A percentile compares a stretch with the other conserved stretches of the same genome.
These are phyloP conservation scores for Staphylotrichum longicolle DNA, from an alignment of 495 filamentous ascomycete genomes.

Conservation along the genomic window DNA sequence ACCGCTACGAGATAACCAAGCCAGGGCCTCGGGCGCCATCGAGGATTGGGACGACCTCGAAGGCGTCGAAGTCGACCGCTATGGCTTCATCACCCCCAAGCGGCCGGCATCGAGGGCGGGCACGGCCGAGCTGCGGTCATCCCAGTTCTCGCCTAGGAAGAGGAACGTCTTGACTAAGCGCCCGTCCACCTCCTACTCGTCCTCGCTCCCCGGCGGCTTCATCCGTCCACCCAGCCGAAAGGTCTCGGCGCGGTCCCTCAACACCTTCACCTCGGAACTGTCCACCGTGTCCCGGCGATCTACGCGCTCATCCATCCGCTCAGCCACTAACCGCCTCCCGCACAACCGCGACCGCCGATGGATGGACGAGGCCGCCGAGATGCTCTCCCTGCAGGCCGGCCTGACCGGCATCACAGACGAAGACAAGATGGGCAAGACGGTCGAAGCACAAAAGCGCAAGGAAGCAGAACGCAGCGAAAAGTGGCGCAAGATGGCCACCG, in stretches of 20 bases:
- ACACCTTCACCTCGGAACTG: slow-evolving; percentile 49
- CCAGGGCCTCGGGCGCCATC: slow-evolving; percentile 69
- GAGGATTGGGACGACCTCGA: slow-evolving; percentile 94
- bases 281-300: slow-evolving; percentile 58
- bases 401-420: slow-evolving; percentile 60
- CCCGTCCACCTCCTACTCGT: slow-evolving; percentile 38
- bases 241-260: slow-evolving; percentile 51
- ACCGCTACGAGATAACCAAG: slow-evolving; percentile 40
- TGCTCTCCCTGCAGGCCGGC: slow-evolving; percentile 76
- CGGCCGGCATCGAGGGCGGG: slow-evolving; percentile 37
- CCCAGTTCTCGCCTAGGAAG: slow-evolving; percentile 37
- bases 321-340: slow-evolving; percentile 71
- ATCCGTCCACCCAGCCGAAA: slow-evolving; percentile 46
- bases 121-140: slow-evolving; percentile 36
- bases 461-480: slow-evolving; percentile 87
- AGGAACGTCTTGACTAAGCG: slow-evolving; percentile 44
- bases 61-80: slow-evolving; percentile 85
- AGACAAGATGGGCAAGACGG: slow-evolving; percentile 54
- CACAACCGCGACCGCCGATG: slow-evolving; percentile 70
- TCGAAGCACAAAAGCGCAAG: slow-evolving; percentile 65
- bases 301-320: slow-evolving; percentile 53
- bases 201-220: slow-evolving; percentile 34
- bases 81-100: slow-evolving; percentile 80
- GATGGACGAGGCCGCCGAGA: slow-evolving; percentile 83
- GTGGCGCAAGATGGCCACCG: slow-evolving; percentile 93